Base-by-base conservation (phyloP, 108 stramenopile species). In the Seminavis robusta region DNA sequence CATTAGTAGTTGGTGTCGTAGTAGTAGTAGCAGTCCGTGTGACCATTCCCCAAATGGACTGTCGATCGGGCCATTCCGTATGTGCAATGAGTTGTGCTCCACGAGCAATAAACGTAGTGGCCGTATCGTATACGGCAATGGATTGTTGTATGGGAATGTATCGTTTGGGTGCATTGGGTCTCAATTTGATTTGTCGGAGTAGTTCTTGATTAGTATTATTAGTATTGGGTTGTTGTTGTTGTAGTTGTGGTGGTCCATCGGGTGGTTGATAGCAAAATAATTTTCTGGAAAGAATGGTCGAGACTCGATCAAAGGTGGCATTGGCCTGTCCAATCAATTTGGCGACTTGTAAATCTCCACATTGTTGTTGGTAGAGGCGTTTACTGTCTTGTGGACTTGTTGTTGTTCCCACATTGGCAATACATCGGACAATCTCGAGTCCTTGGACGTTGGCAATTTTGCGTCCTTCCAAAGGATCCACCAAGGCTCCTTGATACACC, bases 61-160 rank as follows among this genome's bases (percentile, higher is more conserved):
- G 48, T 32, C 69, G 46, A 29, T 71, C 65, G 13, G 82, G 80
- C 52, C 61, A 78, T 53, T 90, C 84, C 4, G 83, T 74, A 68
- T 83, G 64, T 3, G 86, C 66, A 20, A 82, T 38, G 52, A 83
- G 47, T 40, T 81, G 66, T 28, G 53, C 37, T 17, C 54, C 17
- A 28, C 65, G 58, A 21, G 65, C 51, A 44, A 87, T 66, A 57
- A 67, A 83, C n/a, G 90, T 85, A 0, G 72, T 74, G 2, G 83
- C 90, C 24, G 83, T 81, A 65, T 87, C 90, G 52, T 83, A 91
- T 1, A 81, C 53, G 8, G 81, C 69, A 25, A 79, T 61, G 15
- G 70, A 64, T 57, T 91, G 83, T 3, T 68, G 62, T 49, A 75
- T 48, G 23, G 81, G 81, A 43, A 91, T 59, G 8, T 54, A 34